A percentile compares a stretch with the other conserved stretches of the same genome.
Conservation (phyloP, 2,329 filamentous ascomycete species). For the Scopulariopsis brevicaulis region DNA sequence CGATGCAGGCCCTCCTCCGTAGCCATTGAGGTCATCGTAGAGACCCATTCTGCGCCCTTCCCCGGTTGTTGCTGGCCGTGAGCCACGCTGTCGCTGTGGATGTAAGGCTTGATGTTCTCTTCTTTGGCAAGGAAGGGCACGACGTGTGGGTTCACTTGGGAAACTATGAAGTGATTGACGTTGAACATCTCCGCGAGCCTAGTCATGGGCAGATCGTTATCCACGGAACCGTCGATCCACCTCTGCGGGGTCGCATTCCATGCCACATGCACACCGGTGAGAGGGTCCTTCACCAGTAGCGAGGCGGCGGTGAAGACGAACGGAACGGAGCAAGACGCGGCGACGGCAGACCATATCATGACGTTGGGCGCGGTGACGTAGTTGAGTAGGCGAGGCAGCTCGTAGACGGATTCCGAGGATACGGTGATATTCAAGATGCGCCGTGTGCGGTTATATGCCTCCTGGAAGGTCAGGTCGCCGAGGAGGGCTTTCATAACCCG, state of each 20-base stretch:
- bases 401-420: constrained; percentile 76
- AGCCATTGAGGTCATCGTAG: constrained; percentile 58
- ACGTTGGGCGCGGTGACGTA: constrained; percentile 92
- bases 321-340: constrained; percentile 90
- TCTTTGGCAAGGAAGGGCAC: constrained; percentile 75
- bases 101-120: constrained; percentile 38
- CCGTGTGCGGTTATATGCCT: constrained; percentile 89
- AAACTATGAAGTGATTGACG: constrained; percentile 96
- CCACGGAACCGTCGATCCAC: constrained; percentile 92
- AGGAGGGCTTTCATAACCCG: constrained; percentile 72
- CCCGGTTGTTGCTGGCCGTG: constrained; percentile 6
- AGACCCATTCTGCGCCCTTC: constrained; percentile 46
- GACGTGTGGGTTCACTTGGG: constrained; percentile 91
- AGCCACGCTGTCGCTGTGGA: not conserved
- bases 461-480: constrained; percentile 87
- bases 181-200: constrained; percentile 92
- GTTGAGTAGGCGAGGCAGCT: constrained; percentile 77
- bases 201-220: constrained; percentile 88
- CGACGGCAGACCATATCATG: constrained; percentile 91
- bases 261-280: constrained; percentile 62
- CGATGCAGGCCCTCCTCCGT: constrained; percentile 73
- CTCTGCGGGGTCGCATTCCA: constrained; percentile 81
- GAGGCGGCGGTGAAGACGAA: constrained; percentile 71
- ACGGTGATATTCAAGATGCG: constrained; percentile 91
- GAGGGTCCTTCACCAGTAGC: constrained; percentile 73